Evolutionary conservation across 176 grass and related monocot species (phyloP), one percentile per base, ranked within the genome.

Genomic region (Musa acuminata): DNA sequence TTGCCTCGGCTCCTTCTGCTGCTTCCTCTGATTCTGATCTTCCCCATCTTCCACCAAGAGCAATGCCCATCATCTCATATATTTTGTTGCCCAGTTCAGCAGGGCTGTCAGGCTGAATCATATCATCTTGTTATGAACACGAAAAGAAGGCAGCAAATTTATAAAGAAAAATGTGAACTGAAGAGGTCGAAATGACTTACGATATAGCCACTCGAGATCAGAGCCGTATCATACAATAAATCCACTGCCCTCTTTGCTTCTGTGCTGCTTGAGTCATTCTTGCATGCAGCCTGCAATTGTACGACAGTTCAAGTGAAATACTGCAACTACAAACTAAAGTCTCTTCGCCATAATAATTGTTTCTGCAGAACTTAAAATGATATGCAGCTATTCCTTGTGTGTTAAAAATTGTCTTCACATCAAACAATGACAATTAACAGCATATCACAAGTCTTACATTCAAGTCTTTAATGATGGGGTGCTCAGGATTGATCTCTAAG

Each of bases 151-250:
- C 59, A 80, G 25, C 55, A 78, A 11, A n/a, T 69, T 29, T 26
- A 35, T 6, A 1, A 48, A 69, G 4, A 43, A 43, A 43, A 25
- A 29, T 55, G 0, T 11, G 8, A 8, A 8, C 11, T 3, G 21
- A 22, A 50, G 57, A 20, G 51, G 1, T 29, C 5, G 1, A 52
- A 24, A 11, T 17, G 14, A 51, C 78, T 88, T 84, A 99, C 95
- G 35, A 88, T 94, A 73, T 99, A 99, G 80, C 95, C 95, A 86
- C 95, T 99, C 20, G 95, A 99, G 74, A 98, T 92, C 86, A 98
- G 82, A 9, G 94, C 95, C 66, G 94, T 87, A 35, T 98, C 94
- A 16, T 98, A 98, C 72, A 98, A 20, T 52, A 93, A 78, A 75
- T 98, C 94, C 8, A 93, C 90, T 1, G 95, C 90, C 64, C 84